A percentile compares a stretch with the other conserved stretches of the same genome.
Evolutionary conservation across 176 grass and related monocot species (phyloP).

Genomic region (Carex littledalei): DNA sequence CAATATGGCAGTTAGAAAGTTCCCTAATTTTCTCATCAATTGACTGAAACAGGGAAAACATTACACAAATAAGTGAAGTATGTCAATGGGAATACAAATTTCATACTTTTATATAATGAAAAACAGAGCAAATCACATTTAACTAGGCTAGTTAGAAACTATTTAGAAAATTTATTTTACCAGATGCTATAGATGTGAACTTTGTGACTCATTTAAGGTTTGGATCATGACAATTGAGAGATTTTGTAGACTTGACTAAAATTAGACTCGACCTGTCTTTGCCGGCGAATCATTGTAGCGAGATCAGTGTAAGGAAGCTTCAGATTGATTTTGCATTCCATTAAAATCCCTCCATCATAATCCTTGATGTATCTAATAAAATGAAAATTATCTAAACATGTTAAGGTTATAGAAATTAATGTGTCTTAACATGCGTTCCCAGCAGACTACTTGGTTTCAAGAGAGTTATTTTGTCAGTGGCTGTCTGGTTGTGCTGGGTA

Average conservation of each 20-base stretch:
- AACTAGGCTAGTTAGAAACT: background rate
- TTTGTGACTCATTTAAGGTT: background rate
- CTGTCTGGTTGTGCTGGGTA: background rate
- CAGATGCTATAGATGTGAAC: background rate
- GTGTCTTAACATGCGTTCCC: background rate
- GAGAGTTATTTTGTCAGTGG: too few relatives aligned
- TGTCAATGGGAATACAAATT: background rate
- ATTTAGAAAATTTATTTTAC: background rate
- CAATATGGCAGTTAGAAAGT: slow-evolving; percentile 96
- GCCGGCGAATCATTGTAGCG: slow-evolving; percentile 92
- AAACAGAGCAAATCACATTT: background rate
- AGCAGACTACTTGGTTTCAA: background rate
- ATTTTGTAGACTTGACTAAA: slow-evolving; percentile 12
- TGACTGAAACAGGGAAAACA: slow-evolving; percentile 45
- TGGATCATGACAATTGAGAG: background rate
- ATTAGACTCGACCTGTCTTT: slow-evolving; percentile 73
- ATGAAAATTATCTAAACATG: background rate
- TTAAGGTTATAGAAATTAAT: background rate
- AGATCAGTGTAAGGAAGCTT: slow-evolving; percentile 95
- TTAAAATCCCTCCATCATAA: slow-evolving; percentile 98
- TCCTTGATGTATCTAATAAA: slow-evolving; percentile 85
- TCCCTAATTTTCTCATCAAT: slow-evolving; percentile 99
- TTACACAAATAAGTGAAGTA: slow-evolving; percentile 19
- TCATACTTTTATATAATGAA: background rate
- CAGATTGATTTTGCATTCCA: slow-evolving; percentile 94